Percentiles rank a stretch among this genome's conserved stretches.
These are phyloP conservation scores for Psophocarpus tetragonolobus DNA, from an alignment of 306 rosid genomes.

Conservation along the genomic window DNA sequence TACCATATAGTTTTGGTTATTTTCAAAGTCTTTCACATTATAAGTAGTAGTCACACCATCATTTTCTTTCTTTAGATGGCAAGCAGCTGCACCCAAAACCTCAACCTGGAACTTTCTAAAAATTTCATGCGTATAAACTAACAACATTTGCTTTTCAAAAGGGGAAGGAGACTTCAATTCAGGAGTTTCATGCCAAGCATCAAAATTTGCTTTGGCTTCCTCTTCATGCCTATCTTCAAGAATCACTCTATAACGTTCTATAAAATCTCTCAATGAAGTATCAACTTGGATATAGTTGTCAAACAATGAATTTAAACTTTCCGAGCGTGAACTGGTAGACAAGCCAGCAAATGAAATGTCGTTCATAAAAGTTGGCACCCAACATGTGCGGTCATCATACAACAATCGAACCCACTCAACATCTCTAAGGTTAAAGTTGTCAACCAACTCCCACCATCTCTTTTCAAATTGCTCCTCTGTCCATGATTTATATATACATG, in stretches of 20 bases:
- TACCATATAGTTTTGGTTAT: constrained; percentile 49
- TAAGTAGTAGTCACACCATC: constrained; percentile 43
- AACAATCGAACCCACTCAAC: constrained; percentile 52
- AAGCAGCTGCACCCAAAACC: constrained; percentile 67
- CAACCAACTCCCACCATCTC: constrained; percentile 65
- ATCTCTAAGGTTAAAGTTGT: constrained; percentile 52
- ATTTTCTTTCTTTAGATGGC: constrained; percentile 65
- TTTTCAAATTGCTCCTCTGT: constrained; percentile 57
- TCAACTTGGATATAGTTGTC: constrained; percentile 53
- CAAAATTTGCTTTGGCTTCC: constrained; percentile 70
- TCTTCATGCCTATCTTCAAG: constrained; percentile 65
- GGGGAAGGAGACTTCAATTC: constrained; percentile 69
- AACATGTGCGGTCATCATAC: constrained; percentile 50
- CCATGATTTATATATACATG: constrained; percentile 58
- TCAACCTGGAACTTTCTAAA: constrained; percentile 57
- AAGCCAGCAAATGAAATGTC: constrained; percentile 55
- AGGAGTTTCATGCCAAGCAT: constrained; percentile 71
- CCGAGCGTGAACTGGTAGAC: constrained; percentile 47
- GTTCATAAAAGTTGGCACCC: constrained; percentile 60
- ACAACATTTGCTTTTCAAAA: constrained; percentile 56
- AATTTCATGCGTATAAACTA: constrained; percentile 56
- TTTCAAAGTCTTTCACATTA: constrained; percentile 57
- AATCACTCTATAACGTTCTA: constrained; percentile 48
- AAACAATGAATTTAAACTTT: constrained; percentile 47
- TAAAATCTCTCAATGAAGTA: constrained; percentile 52